These are phyloP conservation scores for Aspergillus transmontanensis DNA, from an alignment of 2,329 filamentous ascomycete genomes.

Conservation along the genomic window DNA sequence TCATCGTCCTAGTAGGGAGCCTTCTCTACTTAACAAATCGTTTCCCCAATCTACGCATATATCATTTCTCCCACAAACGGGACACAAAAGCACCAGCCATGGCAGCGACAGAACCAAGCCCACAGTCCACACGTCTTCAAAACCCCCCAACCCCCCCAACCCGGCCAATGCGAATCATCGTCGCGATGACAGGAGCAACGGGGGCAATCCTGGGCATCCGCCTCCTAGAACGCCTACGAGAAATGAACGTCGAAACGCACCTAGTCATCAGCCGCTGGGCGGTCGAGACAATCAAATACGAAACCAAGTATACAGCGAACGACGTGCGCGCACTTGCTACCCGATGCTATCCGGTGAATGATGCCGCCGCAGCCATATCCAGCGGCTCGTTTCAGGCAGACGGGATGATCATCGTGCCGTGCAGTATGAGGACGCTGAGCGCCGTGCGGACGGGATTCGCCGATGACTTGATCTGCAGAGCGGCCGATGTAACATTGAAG, in stretches of 20 bases:
- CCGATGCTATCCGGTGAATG: slow-evolving; percentile 37
- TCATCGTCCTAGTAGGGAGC: not conserved
- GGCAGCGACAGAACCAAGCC: not conserved
- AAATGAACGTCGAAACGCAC: slow-evolving; percentile 47
- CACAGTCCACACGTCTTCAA: not conserved
- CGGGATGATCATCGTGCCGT: slow-evolving; percentile 50
- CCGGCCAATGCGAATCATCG: slow-evolving; percentile 22
- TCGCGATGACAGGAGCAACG: slow-evolving; percentile 53
- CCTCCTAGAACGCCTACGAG: slow-evolving; percentile 28
- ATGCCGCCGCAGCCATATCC: slow-evolving; percentile 45
- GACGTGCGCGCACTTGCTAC: slow-evolving; percentile 39
- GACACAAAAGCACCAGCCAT: not conserved
- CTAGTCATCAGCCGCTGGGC: slow-evolving; percentile 51
- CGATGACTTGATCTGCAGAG: slow-evolving; percentile 46
- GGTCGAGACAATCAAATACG: slow-evolving; percentile 46
- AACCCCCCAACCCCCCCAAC: not conserved
- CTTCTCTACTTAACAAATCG: not conserved
- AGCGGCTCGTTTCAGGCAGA: slow-evolving; percentile 43
- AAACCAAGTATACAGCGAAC: slow-evolving; percentile 36
- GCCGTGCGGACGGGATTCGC: slow-evolving; percentile 40
- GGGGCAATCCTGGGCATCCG: slow-evolving; percentile 44
- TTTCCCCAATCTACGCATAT: not conserved
- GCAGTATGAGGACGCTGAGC: slow-evolving; percentile 49
- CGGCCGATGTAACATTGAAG: slow-evolving; percentile 48
- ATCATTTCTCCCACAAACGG: not conserved